Evolutionary conservation across 768 basidiomycete genomes (phyloP).

Genomic region (Rhizopogon vulgaris): DNA sequence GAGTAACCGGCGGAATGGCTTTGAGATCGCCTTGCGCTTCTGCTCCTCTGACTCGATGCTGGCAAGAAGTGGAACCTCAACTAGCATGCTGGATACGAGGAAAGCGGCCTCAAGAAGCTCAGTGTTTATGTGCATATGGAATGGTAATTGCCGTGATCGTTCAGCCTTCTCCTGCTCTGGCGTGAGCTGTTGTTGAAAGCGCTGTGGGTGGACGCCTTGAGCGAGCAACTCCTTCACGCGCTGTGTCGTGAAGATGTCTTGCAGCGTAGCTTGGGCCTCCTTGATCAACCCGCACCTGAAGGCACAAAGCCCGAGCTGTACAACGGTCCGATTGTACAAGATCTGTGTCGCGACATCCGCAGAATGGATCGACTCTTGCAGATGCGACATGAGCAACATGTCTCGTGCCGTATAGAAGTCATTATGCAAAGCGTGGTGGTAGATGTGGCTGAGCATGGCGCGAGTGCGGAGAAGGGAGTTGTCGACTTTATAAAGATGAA

Average conservation of each 20-base stretch:
- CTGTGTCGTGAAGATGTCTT: conserved; percentile 95
- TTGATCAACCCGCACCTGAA: conserved; percentile 93
- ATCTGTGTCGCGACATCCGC: conserved; percentile 98
- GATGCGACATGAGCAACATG: conserved; percentile 97
- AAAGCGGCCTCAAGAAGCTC: conserved; percentile 97
- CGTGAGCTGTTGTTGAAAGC: conserved; percentile 71
- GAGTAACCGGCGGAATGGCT: conserved; percentile 89
- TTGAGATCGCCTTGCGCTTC: conserved; percentile 90
- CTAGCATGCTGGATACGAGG: conserved; percentile 96
- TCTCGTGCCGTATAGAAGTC: conserved; percentile 96
- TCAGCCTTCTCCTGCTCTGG: conserved; percentile 98
- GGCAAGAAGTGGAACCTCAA: conserved; percentile 93
- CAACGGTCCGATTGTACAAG: conserved; percentile 94
- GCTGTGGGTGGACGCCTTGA: conserved; percentile 91
- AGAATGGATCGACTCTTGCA: conserved; percentile 94
- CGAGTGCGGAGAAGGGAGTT: conserved; percentile 91
- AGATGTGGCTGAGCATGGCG: conserved; percentile 96
- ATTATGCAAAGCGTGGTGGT: conserved; percentile 94
- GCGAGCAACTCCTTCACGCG: conserved; percentile 96
- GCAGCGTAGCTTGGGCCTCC: conserved; percentile 87
- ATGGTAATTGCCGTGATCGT: conserved; percentile 91
- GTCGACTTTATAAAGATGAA: conserved; percentile 87
- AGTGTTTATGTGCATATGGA: conserved; percentile 99
- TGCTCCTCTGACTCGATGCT: conserved; percentile 92
- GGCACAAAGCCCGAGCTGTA: conserved; percentile 94